Base-by-base conservation (phyloP, 345 rosid genomes). In the Eucalyptus erythrocorys region DNA sequence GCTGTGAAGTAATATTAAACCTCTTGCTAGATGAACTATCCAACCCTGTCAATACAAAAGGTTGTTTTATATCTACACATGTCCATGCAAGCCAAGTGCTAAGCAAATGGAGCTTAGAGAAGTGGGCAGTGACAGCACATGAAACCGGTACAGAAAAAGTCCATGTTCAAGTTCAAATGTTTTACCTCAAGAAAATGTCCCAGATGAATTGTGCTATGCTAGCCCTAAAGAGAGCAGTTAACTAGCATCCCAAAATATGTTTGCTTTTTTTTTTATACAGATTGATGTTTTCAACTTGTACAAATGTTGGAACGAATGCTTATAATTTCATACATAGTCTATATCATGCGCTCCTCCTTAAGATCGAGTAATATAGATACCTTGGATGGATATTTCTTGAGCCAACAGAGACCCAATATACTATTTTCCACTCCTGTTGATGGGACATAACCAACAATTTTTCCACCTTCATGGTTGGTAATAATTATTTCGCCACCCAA, bases 391-490 rank as follows among this genome's bases (percentile, higher is more conserved):
- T 90, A 87, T 82, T 90, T 92, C 87, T 91, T 93, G 57, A 94
- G 93, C 96, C 95, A 94, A 88, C 93, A 93, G 61, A 94, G 94
- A 27, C 96, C 95, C 57, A 93, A 64, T 68, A 94, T 90, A 84
- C 96, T 93, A 82, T 91, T 91, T 82, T 45, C 89, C 40, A 66
- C 87, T 19, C 93, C 94, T 11, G 48, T 87, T 16, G 93, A 89
- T 86, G 95, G 92, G 88, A 91, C 90, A 87, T 88, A 92, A 53
- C 93, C 88, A 42, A 91, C 90, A 85, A 90, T 61, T 51, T 90
- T 93, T 86, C 94, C 94, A n/a, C 91, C 91, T 85, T 94, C 96
- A 86, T 92, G 93, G 89, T 93, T 94, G 87, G 92, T 85, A 51
- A 93, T 91, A 12, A 93, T 91, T 43, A 94, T 89, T 89, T 93